A percentile compares a stretch with the other conserved stretches of the same genome.
phyloP scores from a whole-genome alignment of 2,329 filamentous ascomycete genomes.

The Penicillium brasilianum region DNA sequence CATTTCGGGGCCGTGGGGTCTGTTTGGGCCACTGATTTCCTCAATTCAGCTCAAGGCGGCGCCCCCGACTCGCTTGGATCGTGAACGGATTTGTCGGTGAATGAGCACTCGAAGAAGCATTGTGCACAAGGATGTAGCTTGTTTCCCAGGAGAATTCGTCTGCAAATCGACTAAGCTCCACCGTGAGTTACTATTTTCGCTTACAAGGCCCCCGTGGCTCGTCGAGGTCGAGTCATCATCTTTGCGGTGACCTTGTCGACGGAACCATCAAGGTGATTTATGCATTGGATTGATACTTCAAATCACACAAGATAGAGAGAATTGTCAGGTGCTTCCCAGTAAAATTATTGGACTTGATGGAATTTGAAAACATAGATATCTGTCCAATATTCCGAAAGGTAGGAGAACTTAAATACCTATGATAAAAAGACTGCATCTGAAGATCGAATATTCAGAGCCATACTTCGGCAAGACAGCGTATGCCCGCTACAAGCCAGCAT shows the following conservation, averaged over 20 bases:
- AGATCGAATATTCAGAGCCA: too few relatives aligned
- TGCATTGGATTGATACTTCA: too few relatives aligned
- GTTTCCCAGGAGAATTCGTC: not conserved
- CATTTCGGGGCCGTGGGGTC: not conserved
- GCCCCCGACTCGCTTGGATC: not conserved
- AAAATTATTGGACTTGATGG: too few relatives aligned
- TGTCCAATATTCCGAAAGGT: too few relatives aligned
- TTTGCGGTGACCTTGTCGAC: not conserved
- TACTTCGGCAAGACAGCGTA: too few relatives aligned
- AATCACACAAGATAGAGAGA: too few relatives aligned
- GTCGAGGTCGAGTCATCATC: not conserved
- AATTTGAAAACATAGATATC: too few relatives aligned
- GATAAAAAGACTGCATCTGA: too few relatives aligned
- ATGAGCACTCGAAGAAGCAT: not conserved
- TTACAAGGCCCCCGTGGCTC: not conserved
- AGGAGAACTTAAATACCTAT: too few relatives aligned
- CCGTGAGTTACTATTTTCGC: not conserved
- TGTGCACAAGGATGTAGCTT: not conserved
- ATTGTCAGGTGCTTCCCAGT: slow-evolving; percentile 5
- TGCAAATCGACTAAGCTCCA: not conserved
- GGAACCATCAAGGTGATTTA: not conserved
- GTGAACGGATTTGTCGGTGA: not conserved
- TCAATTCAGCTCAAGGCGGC: not conserved
- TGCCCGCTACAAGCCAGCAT: too few relatives aligned
- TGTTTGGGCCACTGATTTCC: not conserved